A percentile compares a stretch with the other conserved stretches of the same genome.
Evolutionary conservation across 2,329 filamentous ascomycete species (phyloP).

Genomic region (Sclerotinia glacialis): DNA sequence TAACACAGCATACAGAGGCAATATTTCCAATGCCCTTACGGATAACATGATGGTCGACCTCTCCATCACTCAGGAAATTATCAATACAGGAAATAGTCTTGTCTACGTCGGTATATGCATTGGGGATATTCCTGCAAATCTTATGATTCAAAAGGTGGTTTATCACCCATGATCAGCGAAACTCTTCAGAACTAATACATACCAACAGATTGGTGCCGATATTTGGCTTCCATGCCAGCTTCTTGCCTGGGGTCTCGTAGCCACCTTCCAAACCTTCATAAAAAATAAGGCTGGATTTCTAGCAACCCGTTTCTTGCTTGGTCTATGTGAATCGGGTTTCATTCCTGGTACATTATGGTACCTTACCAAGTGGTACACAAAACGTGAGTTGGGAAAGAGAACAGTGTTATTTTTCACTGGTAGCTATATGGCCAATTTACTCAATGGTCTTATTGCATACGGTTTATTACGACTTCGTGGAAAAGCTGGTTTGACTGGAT

Average conservation of each 20-base stretch:
- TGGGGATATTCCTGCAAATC: slow-evolving; percentile 19
- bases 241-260: slow-evolving; percentile 54
- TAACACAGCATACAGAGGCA: slow-evolving; percentile 35
- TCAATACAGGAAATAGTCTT: slow-evolving; percentile 20
- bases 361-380: slow-evolving; percentile 17
- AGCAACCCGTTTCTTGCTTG: slow-evolving; percentile 32
- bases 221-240: slow-evolving; percentile 51
- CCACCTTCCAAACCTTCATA: slow-evolving; percentile 48
- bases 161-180: too few relatives aligned
- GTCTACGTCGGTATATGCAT: slow-evolving; percentile 20
- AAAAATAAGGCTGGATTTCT: slow-evolving; percentile 41
- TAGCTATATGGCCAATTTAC: slow-evolving; percentile 13
- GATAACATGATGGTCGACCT: slow-evolving; percentile 40
- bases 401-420: slow-evolving; percentile 20
- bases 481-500: slow-evolving; percentile 51
- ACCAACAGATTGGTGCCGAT: slow-evolving; percentile 51
- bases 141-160: slow-evolving; percentile 15
- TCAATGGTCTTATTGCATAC: slow-evolving; percentile 44
- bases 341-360: slow-evolving; percentile 49
- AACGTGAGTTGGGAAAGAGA: slow-evolving; percentile 15
- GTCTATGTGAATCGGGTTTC: slow-evolving; percentile 46
- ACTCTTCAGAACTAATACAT: slow-evolving; percentile 40
- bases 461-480: slow-evolving; percentile 56
- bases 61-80: slow-evolving; percentile 10
- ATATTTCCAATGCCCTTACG: slow-evolving; percentile 55